These are phyloP conservation scores for Torulaspora gathmanii DNA, from an alignment of 805 yeast genomes.

Conservation along the genomic window DNA sequence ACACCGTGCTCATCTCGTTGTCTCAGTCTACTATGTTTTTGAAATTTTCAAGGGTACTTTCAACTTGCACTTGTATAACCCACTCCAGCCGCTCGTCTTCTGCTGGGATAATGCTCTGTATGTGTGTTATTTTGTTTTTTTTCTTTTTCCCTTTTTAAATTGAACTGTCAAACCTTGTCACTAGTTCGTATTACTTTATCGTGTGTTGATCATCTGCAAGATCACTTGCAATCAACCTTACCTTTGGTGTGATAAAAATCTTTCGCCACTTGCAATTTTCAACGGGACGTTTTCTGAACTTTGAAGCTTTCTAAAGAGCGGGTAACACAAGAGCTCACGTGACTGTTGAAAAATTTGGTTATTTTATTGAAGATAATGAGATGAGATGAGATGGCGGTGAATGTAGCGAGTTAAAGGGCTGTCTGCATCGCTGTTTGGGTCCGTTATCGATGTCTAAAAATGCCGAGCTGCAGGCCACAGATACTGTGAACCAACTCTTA, in stretches of 20 bases:
- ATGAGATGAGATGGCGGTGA: slow-evolving; percentile 9
- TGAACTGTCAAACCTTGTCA: slow-evolving; percentile 2
- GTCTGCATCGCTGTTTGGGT: background rate
- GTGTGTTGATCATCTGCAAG: slow-evolving; percentile 6
- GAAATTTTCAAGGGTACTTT: background rate
- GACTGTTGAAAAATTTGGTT: slow-evolving; percentile 7
- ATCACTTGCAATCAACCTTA: slow-evolving; percentile 3
- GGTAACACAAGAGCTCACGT: background rate
- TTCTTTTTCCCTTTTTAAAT: slow-evolving; percentile 10
- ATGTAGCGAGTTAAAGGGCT: background rate
- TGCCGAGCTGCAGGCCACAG: slow-evolving; percentile 37
- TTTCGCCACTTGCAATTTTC: slow-evolving; percentile 9
- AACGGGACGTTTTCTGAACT: slow-evolving; percentile 2
- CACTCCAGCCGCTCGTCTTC: slow-evolving; percentile 11
- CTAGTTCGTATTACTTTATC: slow-evolving; percentile 13
- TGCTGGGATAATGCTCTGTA: slow-evolving; percentile 1
- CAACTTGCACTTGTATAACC: background rate
- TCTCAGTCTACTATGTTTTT: background rate
- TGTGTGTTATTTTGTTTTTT: slow-evolving; percentile 7
- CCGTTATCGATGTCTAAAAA: slow-evolving; percentile 22
- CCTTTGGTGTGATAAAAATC: slow-evolving; percentile 6
- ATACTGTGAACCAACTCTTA: slow-evolving; percentile 42
- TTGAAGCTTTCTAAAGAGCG: background rate
- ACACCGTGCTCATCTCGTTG: slow-evolving; percentile 6
- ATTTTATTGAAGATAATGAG: slow-evolving; percentile 2